Evolutionary conservation across 1,284 basidiomycete species (phyloP).

Genomic region (Phylloporus sp.): DNA sequence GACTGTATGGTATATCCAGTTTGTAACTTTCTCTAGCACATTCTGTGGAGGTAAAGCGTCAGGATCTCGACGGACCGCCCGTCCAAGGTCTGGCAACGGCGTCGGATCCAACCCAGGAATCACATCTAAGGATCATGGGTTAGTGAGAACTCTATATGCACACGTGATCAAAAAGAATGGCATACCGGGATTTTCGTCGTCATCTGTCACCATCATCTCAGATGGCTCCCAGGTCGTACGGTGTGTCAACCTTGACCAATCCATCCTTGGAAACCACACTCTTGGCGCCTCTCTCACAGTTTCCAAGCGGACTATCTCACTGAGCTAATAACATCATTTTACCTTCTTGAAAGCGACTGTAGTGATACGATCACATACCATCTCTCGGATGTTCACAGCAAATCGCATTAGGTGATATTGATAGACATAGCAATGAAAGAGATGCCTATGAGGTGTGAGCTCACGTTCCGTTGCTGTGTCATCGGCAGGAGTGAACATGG

Average conservation of each 20-base stretch:
- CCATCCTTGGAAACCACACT: slow-evolving; percentile 72
- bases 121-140: slow-evolving; percentile 43
- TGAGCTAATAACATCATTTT: slow-evolving; percentile 44
- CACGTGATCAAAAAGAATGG: no score
- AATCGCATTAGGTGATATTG: slow-evolving; percentile 72
- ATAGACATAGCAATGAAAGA: slow-evolving; percentile 75
- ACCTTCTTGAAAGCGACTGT: slow-evolving; percentile 23
- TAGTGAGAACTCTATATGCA: not conserved
- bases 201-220: slow-evolving; percentile 47
- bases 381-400: slow-evolving; percentile 46
- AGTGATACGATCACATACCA: slow-evolving; percentile 46
- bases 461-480: slow-evolving; percentile 38
- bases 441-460: slow-evolving; percentile 61
- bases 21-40: slow-evolving; percentile 54
- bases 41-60: slow-evolving; percentile 76
- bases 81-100: slow-evolving; percentile 52
- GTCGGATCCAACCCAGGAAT: slow-evolving; percentile 61
- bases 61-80: slow-evolving; percentile 65
- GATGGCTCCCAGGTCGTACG: slow-evolving; percentile 56
- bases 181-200: slow-evolving; percentile 59
- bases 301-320: slow-evolving; percentile 62
- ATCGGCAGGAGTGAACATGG: slow-evolving; percentile 57
- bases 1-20: slow-evolving; percentile 46
- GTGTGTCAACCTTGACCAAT: slow-evolving; percentile 41
- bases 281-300: slow-evolving; percentile 49